Conservation (phyloP, 176 grass and related monocot genomes). For the Thalia dealbata region DNA sequence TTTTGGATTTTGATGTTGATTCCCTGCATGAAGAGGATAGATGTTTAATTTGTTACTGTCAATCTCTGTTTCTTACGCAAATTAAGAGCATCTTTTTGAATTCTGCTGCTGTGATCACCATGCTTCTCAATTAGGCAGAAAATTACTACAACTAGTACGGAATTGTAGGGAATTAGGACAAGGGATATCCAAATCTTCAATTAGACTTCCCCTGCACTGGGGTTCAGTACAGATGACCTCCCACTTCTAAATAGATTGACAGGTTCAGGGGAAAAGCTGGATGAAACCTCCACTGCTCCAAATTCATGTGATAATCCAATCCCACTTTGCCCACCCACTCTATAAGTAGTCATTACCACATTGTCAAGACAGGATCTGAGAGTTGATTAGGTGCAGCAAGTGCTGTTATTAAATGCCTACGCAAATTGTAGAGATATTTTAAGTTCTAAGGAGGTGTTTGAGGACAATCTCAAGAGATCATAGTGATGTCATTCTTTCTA, state of each 20-base stretch:
- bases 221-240: slow-evolving; percentile 19
- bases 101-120: no score
- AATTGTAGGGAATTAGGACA: no score
- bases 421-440: slow-evolving; percentile 45
- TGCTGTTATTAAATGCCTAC: slow-evolving; percentile 42
- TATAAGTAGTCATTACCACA: slow-evolving; percentile 32
- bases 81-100: no score
- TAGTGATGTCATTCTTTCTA: slow-evolving; percentile 34
- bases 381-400: slow-evolving; percentile 34
- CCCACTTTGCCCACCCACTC: slow-evolving; percentile 26
- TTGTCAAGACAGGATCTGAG: slow-evolving; percentile 32
- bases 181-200: no score
- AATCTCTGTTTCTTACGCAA: no score
- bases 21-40: no score
- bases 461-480: slow-evolving; percentile 7
- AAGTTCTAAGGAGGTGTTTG: slow-evolving; percentile 27
- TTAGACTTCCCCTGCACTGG: no score
- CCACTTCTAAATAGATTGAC: slow-evolving; percentile 31
- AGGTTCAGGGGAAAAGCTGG: slow-evolving; percentile 18
- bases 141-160: no score
- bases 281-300: slow-evolving; percentile 31
- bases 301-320: slow-evolving; percentile 45
- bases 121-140: no score
- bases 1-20: no score
- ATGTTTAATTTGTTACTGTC: no score